Evolutionary conservation across 257 asterid genomes (phyloP).

Genomic region (Jacaranda mimosifolia): DNA sequence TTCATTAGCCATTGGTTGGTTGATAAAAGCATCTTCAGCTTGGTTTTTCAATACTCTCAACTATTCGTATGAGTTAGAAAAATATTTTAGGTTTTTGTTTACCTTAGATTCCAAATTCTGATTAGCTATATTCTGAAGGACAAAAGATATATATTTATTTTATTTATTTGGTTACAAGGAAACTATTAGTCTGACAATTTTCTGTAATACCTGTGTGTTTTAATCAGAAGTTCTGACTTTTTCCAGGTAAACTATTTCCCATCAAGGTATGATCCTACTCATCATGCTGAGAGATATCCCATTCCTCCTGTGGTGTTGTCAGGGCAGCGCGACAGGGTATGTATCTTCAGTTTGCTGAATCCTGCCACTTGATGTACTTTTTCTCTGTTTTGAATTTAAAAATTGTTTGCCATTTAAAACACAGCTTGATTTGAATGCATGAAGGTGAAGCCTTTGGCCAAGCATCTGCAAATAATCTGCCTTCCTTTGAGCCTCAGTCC

Average conservation of each 20-base stretch:
- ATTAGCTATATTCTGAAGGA: not conserved
- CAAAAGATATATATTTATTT: not conserved
- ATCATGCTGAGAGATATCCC: slow-evolving; percentile 65
- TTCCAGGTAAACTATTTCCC: slow-evolving; percentile 71
- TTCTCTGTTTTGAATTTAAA: not conserved
- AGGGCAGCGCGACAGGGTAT: slow-evolving; percentile 64
- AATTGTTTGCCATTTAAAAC: no score
- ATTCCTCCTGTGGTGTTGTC: slow-evolving; percentile 55
- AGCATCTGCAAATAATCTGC: not conserved
- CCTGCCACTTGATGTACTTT: not conserved
- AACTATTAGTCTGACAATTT: not conserved
- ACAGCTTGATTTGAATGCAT: not conserved
- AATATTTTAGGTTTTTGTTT: not conserved
- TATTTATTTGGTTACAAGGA: not conserved
- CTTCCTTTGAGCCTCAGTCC: not conserved
- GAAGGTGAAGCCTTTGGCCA: not conserved
- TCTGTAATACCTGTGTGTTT: slow-evolving; percentile 10
- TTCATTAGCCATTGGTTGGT: not conserved
- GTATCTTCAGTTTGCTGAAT: not conserved
- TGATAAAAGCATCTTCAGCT: not conserved
- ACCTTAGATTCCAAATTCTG: not conserved
- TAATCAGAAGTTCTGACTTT: slow-evolving; percentile 8
- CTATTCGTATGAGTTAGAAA: not conserved
- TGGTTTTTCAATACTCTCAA: not conserved
- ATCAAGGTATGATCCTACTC: slow-evolving; percentile 65